These are phyloP conservation scores for Oenanthe javanica DNA, from an alignment of 140 eudicot genomes.

Conservation along the genomic window DNA sequence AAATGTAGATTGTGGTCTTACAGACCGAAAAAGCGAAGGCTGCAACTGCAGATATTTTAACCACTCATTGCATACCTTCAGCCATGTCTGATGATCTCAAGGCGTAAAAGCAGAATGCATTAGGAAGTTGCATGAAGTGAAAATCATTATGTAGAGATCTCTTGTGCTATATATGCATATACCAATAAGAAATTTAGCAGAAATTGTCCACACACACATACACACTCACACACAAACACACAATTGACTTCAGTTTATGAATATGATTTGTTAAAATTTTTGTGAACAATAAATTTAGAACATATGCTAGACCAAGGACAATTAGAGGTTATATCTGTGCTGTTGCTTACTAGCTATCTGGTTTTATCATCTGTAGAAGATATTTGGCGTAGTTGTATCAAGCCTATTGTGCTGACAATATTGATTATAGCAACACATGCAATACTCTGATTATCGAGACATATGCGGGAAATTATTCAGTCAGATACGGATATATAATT, in stretches of 20 bases:
- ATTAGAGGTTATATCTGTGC: neutral
- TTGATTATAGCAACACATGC: too few relatives aligned
- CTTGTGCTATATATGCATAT: neutral
- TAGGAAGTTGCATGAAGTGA: neutral
- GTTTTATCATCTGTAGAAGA: neutral
- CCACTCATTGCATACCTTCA: slow-evolving; percentile 66
- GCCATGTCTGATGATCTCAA: slow-evolving; percentile 65
- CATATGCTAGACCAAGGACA: neutral
- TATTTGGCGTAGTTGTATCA: neutral
- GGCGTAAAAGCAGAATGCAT: slow-evolving; percentile 21
- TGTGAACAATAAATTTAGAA: neutral
- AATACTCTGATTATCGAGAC: too few relatives aligned
- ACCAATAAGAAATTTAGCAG: neutral
- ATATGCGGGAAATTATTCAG: too few relatives aligned
- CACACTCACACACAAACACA: neutral
- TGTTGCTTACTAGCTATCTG: neutral
- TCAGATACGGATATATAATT: neutral
- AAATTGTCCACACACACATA: neutral
- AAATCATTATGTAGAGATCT: neutral
- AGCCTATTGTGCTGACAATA: too few relatives aligned
- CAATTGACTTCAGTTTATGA: neutral
- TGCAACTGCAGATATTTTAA: slow-evolving; percentile 49
- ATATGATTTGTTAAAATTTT: neutral
- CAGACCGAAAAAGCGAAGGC: slow-evolving; percentile 47
- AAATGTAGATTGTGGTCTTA: slow-evolving; percentile 50